Conservation (phyloP, 1,139 yeast genomes). For the Geotrichum klebahnii region DNA sequence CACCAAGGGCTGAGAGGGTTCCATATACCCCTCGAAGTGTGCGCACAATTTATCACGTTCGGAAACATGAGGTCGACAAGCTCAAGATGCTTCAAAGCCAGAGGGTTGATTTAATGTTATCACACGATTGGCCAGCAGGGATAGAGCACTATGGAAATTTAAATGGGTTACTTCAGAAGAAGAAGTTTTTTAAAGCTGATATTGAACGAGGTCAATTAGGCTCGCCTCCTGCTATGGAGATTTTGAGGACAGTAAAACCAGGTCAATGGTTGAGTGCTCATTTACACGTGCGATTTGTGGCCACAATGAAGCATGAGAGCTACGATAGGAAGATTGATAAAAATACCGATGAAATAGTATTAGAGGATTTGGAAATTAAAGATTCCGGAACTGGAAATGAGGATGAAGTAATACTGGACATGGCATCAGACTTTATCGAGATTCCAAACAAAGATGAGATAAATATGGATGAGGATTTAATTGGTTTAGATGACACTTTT, state of each 20-base stretch:
- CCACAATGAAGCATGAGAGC: conserved; percentile 44
- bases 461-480: background rate
- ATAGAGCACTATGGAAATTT: conserved; percentile 64
- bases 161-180: conserved; percentile 46
- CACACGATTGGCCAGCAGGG: conserved; percentile 95
- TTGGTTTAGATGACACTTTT: background rate
- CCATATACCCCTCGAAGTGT: conserved; percentile 50
- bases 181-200: conserved; percentile 68
- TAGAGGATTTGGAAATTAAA: conserved; percentile 8
- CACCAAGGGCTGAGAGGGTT: conserved; percentile 43
- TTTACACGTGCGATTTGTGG: conserved; percentile 71
- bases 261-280: conserved; percentile 84
- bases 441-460: background rate
- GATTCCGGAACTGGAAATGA: background rate
- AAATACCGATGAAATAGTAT: conserved; percentile 8
- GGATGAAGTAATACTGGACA: conserved; percentile 16
- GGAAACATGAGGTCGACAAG: conserved; percentile 60
- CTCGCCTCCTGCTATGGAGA: conserved; percentile 60
- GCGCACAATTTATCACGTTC: conserved; percentile 68
- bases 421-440: background rate
- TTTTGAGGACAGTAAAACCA: conserved; percentile 58
- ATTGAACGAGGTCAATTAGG: conserved; percentile 62
- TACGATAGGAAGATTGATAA: conserved; percentile 13
- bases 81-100: conserved; percentile 41
- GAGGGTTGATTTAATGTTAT: conserved; percentile 52